Conservation (phyloP, 1,284 basidiomycete species). For the Athelia sp. region DNA sequence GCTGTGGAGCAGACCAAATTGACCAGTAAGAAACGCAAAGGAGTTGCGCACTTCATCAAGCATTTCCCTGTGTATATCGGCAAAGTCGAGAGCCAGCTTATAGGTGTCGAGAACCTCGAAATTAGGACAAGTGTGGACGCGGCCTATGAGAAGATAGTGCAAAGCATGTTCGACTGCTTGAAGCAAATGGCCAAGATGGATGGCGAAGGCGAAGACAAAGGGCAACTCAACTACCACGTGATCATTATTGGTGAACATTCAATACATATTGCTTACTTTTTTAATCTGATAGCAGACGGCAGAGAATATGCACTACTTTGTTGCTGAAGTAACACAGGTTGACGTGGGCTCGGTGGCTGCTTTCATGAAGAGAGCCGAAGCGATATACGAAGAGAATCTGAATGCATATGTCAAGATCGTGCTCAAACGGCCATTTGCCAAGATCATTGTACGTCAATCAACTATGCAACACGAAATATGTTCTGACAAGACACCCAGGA, state of each 20-base stretch:
- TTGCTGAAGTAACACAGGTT: slow-evolving; percentile 72
- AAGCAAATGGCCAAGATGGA: slow-evolving; percentile 95
- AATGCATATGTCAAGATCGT: slow-evolving; percentile 84
- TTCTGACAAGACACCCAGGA: slow-evolving; percentile 49
- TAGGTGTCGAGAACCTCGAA: slow-evolving; percentile 70
- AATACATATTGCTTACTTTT: slow-evolving; percentile 1
- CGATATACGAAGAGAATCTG: slow-evolving; percentile 86
- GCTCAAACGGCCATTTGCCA: slow-evolving; percentile 80
- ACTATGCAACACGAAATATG: background rate
- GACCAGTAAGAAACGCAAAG: slow-evolving; percentile 87
- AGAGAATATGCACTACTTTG: slow-evolving; percentile 98
- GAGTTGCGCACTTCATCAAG: slow-evolving; percentile 90
- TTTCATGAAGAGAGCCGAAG: slow-evolving; percentile 74
- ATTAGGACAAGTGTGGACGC: slow-evolving; percentile 77
- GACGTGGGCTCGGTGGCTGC: slow-evolving; percentile 64
- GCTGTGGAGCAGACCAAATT: slow-evolving; percentile 89
- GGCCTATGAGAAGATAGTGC: slow-evolving; percentile 85
- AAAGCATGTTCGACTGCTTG: slow-evolving; percentile 86
- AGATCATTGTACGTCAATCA: slow-evolving; percentile 69
- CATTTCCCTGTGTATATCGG: slow-evolving; percentile 89
- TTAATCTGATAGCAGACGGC: slow-evolving; percentile 3
- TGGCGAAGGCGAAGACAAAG: slow-evolving; percentile 90
- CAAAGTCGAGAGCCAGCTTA: slow-evolving; percentile 84
- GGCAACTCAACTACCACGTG: slow-evolving; percentile 94
- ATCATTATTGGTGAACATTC: slow-evolving; percentile 82